These are phyloP conservation scores for Nakataea oryzae DNA, from an alignment of 2,329 filamentous ascomycete species.

Conservation along the genomic window DNA sequence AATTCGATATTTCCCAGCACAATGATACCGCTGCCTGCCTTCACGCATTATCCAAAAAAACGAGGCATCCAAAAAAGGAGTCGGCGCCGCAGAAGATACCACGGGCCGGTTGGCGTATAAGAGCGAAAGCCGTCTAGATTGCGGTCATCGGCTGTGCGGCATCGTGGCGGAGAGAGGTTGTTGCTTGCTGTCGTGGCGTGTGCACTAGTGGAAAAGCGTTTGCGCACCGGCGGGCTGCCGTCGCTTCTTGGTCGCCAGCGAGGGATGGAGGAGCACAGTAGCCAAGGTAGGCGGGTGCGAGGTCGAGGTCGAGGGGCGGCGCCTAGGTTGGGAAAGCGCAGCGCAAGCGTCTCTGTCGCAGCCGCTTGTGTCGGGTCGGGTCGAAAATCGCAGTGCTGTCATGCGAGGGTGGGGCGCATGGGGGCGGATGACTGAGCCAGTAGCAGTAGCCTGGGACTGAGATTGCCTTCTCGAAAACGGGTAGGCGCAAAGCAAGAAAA, in stretches of 20 bases:
- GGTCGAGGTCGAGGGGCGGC: neutral
- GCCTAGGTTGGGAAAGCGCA: neutral
- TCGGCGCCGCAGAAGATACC: no score
- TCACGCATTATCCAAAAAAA: conserved; percentile 3
- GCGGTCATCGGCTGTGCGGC: neutral
- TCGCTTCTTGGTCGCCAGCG: neutral
- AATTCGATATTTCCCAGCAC: conserved; percentile 1
- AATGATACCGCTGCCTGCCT: neutral
- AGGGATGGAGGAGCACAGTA: no score
- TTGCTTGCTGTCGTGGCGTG: neutral
- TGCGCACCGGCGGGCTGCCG: neutral
- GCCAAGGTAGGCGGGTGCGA: no score
- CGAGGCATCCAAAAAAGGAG: neutral
- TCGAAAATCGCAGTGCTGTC: neutral
- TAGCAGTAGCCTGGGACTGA: neutral
- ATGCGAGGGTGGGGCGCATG: neutral
- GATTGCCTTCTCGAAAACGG: neutral
- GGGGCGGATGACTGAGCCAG: neutral
- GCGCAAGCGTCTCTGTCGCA: neutral
- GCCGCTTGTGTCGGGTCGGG: neutral
- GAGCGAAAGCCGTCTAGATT: neutral
- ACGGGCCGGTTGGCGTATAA: neutral
- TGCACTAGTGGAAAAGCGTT: neutral
- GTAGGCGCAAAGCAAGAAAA: neutral
- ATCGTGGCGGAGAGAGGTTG: neutral